Percentiles rank a stretch among this genome's conserved stretches.
phyloP scores from a whole-genome alignment of 73 alveolate genomes.

The Paramecium octaurelia region DNA sequence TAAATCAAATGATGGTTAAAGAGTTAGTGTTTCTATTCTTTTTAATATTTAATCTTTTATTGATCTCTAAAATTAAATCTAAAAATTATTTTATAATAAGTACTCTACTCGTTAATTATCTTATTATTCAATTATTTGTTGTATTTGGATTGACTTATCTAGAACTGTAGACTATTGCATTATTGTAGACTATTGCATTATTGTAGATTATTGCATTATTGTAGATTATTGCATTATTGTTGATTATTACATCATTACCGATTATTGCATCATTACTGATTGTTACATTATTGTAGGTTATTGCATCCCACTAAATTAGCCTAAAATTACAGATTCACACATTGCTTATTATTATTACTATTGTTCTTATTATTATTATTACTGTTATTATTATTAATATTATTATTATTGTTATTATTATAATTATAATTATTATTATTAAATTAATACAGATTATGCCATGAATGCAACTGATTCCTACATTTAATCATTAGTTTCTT shows the following conservation, averaged over 20 bases:
- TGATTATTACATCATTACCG: background rate
- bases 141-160: background rate
- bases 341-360: background rate
- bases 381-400: background rate
- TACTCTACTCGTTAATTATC: constrained; percentile 33
- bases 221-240: background rate
- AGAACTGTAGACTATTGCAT: background rate
- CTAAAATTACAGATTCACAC: background rate
- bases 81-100: background rate
- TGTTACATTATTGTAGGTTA: background rate
- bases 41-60: background rate
- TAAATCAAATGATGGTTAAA: background rate
- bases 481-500: background rate
- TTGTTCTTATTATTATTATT: too few relatives aligned
- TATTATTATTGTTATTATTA: background rate
- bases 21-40: background rate
- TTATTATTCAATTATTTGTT: background rate
- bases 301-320: background rate
- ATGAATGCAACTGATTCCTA: background rate
- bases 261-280: background rate
- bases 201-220: background rate
- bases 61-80: background rate
- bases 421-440: background rate
- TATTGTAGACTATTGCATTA: background rate
- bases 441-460: background rate